These are phyloP conservation scores for Pythium coloratum DNA, from an alignment of 352 stramenopile species.

Conservation along the genomic window DNA sequence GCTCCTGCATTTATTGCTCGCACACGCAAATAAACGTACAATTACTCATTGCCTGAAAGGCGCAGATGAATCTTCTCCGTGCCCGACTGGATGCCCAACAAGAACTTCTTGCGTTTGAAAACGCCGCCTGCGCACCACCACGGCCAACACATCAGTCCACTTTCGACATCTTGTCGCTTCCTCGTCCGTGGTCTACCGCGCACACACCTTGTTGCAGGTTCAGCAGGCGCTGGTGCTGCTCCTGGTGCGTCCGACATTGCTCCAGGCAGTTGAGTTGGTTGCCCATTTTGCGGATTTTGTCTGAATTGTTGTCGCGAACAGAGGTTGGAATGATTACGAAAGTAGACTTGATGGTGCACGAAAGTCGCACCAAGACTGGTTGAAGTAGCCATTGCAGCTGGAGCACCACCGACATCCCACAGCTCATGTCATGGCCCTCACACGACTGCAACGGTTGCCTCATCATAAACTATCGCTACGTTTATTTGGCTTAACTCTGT, in stretches of 20 bases:
- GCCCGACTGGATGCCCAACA: conserved; percentile 63
- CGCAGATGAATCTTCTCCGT: conserved; percentile 64
- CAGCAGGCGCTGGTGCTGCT: conserved; percentile 62
- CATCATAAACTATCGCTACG: conserved; percentile 25
- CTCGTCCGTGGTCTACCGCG: neutral
- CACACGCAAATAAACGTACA: conserved; percentile 23
- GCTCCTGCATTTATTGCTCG: neutral
- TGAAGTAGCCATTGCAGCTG: neutral
- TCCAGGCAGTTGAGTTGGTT: conserved; percentile 81
- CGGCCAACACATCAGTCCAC: neutral
- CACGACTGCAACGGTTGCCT: neutral
- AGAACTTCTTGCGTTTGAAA: conserved; percentile 78
- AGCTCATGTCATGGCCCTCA: too few relatives aligned
- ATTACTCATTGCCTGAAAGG: conserved; percentile 63
- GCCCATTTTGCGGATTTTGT: conserved; percentile 40
- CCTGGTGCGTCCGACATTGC: conserved; percentile 68
- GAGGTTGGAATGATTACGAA: conserved; percentile 4
- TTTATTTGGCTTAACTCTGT: conserved; percentile 17
- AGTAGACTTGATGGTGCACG: neutral
- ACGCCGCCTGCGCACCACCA: conserved; percentile 36
- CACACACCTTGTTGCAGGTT: conserved; percentile 70
- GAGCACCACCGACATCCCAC: too few relatives aligned
- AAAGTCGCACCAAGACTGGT: neutral
- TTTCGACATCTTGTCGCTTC: neutral
- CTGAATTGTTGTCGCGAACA: neutral